Conservation (phyloP, 169 alveolate species). For the Cryptosporidium xiaoi region DNA sequence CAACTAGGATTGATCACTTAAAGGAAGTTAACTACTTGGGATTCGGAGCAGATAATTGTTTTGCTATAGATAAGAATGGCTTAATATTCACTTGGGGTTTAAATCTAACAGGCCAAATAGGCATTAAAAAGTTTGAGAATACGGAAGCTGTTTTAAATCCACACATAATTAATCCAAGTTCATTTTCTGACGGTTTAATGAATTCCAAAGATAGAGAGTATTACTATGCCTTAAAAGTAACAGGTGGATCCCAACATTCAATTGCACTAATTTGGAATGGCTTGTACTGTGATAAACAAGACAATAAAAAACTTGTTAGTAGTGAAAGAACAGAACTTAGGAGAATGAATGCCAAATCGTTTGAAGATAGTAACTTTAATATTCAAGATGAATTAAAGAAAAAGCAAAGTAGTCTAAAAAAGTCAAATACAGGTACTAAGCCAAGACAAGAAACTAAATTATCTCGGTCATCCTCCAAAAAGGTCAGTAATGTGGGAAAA, state of each 20-base stretch:
- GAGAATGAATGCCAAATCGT: slow-evolving; percentile 58
- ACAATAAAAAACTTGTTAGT: not conserved
- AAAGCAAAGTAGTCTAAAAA: not conserved
- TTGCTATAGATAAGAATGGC: slow-evolving; percentile 38
- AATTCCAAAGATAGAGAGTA: not conserved
- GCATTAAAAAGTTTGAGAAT: not conserved
- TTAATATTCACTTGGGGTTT: slow-evolving; percentile 52
- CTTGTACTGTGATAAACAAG: not conserved
- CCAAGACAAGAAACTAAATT: not conserved
- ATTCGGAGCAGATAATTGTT: slow-evolving; percentile 67
- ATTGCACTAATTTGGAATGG: slow-evolving; percentile 52
- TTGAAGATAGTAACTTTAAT: not conserved
- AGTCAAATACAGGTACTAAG: not conserved
- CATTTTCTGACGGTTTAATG: slow-evolving; percentile 1
- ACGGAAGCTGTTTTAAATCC: slow-evolving; percentile 42
- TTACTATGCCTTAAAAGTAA: slow-evolving; percentile 20
- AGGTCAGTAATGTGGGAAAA: not conserved
- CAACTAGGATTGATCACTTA: slow-evolving; percentile 38
- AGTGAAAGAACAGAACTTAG: not conserved
- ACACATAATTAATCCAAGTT: slow-evolving; percentile 20
- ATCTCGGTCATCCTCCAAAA: too few species aligned
- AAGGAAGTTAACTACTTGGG: slow-evolving; percentile 8
- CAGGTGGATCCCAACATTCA: slow-evolving; percentile 68
- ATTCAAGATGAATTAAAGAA: not conserved
- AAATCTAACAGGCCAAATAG: slow-evolving; percentile 69